Evolutionary conservation across 164 flowering plant genomes (phyloP).

Genomic region (Aristolochia californica): DNA sequence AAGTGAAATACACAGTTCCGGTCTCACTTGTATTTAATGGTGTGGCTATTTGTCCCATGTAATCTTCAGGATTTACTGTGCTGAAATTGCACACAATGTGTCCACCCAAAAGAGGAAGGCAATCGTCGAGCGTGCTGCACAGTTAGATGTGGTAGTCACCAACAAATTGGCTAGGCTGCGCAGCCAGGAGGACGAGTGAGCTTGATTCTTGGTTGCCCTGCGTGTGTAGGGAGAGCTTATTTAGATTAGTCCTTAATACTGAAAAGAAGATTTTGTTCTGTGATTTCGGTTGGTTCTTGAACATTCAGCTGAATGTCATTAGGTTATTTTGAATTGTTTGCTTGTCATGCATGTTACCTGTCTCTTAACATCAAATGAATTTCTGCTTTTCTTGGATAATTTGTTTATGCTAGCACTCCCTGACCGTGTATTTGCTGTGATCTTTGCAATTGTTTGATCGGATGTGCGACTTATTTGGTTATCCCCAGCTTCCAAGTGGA

Average conservation of each 20-base stretch:
- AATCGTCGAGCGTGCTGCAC: slow-evolving; percentile 68
- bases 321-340: neutral
- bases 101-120: slow-evolving; percentile 63
- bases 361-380: too few species aligned
- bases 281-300: too few species aligned
- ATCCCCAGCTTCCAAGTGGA: too few species aligned
- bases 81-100: slow-evolving; percentile 62
- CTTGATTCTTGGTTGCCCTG: neutral
- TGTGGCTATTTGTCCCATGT: neutral
- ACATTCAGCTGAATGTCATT: neutral
- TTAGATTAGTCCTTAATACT: neutral
- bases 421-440: too few species aligned
- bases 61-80: slow-evolving; percentile 49
- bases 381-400: too few species aligned
- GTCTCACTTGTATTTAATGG: neutral
- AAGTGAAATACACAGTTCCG: too few species aligned
- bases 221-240: neutral
- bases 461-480: too few species aligned
- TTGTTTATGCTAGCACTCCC: too few species aligned
- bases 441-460: too few species aligned
- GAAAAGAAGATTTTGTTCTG: neutral
- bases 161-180: slow-evolving; percentile 76
- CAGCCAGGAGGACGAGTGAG: slow-evolving; percentile 77
- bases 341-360: too few species aligned
- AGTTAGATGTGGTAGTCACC: slow-evolving; percentile 67